phyloP scores from a whole-genome alignment of 176 grass and related monocot genomes.

The Calamus simplicifolius region DNA sequence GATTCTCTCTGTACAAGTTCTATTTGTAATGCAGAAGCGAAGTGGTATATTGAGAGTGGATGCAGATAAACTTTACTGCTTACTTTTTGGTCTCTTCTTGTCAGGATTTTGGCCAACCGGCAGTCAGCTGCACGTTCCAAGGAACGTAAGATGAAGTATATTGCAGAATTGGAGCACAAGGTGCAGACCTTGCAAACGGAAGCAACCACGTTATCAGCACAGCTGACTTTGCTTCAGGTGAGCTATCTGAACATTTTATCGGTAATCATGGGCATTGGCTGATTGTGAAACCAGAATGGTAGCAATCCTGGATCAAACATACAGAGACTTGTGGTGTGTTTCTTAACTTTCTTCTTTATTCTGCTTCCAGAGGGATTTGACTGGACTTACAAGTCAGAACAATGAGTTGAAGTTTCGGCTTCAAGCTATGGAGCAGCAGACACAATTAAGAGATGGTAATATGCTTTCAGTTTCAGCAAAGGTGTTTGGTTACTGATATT shows the following conservation, averaged over 20 bases:
- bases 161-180: slow-evolving; percentile 89
- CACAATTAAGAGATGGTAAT: slow-evolving; percentile 82
- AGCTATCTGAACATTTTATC: neutral
- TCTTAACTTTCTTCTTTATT: neutral
- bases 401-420: slow-evolving; percentile 90
- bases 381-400: slow-evolving; percentile 58
- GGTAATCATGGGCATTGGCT: no score
- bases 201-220: slow-evolving; percentile 71
- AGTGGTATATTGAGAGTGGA: no score
- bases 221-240: slow-evolving; percentile 82
- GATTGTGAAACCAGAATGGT: no score
- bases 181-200: slow-evolving; percentile 87
- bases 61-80: no score
- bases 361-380: slow-evolving; percentile 48
- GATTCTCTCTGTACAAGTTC: no score
- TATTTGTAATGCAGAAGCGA: no score
- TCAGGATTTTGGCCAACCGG: slow-evolving; percentile 87
- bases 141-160: slow-evolving; percentile 85
- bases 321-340: neutral
- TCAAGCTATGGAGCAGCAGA: slow-evolving; percentile 96
- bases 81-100: neutral
- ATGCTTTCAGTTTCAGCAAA: neutral
- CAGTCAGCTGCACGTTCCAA: slow-evolving; percentile 96
- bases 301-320: no score
- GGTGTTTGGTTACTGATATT: neutral